Conservation (phyloP, 2,329 filamentous ascomycete species). For the Mariannaea elegans region DNA sequence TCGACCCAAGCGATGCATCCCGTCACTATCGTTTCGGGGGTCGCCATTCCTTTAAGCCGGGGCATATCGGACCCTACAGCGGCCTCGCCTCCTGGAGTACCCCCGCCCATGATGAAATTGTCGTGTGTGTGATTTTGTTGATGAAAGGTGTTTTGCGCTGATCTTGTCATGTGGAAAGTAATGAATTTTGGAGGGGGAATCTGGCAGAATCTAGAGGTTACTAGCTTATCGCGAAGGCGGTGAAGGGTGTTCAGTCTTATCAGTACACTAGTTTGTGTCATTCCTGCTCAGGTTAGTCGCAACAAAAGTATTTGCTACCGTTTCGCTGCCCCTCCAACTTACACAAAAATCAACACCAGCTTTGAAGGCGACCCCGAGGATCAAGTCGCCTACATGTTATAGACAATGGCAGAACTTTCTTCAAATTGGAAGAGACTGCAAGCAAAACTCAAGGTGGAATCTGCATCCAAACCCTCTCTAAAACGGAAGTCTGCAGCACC, state of each 20-base stretch:
- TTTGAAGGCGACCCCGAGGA: background rate
- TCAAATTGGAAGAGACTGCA: slow-evolving; percentile 85
- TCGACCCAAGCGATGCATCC: slow-evolving; percentile 70
- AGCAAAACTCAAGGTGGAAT: slow-evolving; percentile 63
- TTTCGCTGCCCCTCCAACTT: background rate
- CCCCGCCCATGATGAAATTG: slow-evolving; percentile 62
- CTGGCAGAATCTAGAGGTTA: slow-evolving; percentile 38
- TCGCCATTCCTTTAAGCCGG: slow-evolving; percentile 81
- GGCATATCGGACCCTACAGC: slow-evolving; percentile 66
- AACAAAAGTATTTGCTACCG: slow-evolving; percentile 2
- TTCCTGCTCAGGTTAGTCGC: background rate
- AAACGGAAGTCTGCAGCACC: slow-evolving; percentile 54
- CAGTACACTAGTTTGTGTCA: background rate
- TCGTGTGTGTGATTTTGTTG: slow-evolving; percentile 25
- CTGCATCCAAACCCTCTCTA: slow-evolving; percentile 47
- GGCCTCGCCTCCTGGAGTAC: slow-evolving; percentile 59
- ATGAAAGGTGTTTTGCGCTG: slow-evolving; percentile 34
- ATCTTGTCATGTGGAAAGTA: slow-evolving; percentile 15
- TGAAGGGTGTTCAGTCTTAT: slow-evolving; percentile 33
- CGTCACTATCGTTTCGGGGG: slow-evolving; percentile 77
- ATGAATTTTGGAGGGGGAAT: slow-evolving; percentile 35
- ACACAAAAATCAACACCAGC: slow-evolving; percentile 3
- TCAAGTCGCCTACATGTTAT: background rate
- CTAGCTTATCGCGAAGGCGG: slow-evolving; percentile 40
- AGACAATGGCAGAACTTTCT: slow-evolving; percentile 59